A percentile compares a stretch with the other conserved stretches of the same genome.
phyloP scores from a whole-genome alignment of 1,284 basidiomycete species.

The Cryptococcus floricola region DNA sequence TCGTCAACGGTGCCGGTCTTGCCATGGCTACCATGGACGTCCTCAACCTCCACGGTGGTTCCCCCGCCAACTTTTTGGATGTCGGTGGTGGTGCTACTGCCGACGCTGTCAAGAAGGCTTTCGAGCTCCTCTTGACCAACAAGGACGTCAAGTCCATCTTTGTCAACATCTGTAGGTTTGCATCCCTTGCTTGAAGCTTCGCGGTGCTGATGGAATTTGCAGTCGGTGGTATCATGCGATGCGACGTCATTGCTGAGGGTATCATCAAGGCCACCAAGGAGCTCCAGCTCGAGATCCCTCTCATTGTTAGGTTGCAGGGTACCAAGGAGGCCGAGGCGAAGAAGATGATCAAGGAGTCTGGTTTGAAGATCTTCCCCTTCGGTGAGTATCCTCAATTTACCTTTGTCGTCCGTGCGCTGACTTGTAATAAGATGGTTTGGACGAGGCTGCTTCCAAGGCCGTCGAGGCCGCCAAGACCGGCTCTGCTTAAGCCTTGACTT shows the following conservation, averaged over 20 bases:
- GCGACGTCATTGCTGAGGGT: conserved; percentile 92
- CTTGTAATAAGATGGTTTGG: conserved; percentile 40
- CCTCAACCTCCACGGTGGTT: conserved; percentile 86
- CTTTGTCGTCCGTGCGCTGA: not conserved
- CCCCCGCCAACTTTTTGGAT: conserved; percentile 89
- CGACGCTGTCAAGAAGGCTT: conserved; percentile 98
- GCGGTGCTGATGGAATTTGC: not conserved
- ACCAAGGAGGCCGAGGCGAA: conserved; percentile 96
- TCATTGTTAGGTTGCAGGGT: conserved; percentile 92
- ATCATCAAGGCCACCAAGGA: conserved; percentile 98
- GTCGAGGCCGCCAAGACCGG: conserved; percentile 60
- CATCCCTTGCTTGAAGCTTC: not conserved
- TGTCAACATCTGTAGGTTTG: conserved; percentile 76
- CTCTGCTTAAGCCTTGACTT: not conserved
- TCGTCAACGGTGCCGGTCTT: conserved; percentile 97
- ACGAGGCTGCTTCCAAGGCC: conserved; percentile 69
- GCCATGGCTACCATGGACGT: conserved; percentile 99
- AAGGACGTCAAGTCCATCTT: conserved; percentile 96
- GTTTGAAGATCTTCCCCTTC: conserved; percentile 86
- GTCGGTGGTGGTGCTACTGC: conserved; percentile 98
- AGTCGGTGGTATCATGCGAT: conserved; percentile 86
- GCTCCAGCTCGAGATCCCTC: conserved; percentile 75
- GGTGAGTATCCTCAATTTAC: conserved; percentile 54
- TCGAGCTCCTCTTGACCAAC: conserved; percentile 87
- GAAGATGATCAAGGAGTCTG: conserved; percentile 85